phyloP scores from a whole-genome alignment of 176 grass and related monocot genomes.

The Dendrocalamus sinicus region DNA sequence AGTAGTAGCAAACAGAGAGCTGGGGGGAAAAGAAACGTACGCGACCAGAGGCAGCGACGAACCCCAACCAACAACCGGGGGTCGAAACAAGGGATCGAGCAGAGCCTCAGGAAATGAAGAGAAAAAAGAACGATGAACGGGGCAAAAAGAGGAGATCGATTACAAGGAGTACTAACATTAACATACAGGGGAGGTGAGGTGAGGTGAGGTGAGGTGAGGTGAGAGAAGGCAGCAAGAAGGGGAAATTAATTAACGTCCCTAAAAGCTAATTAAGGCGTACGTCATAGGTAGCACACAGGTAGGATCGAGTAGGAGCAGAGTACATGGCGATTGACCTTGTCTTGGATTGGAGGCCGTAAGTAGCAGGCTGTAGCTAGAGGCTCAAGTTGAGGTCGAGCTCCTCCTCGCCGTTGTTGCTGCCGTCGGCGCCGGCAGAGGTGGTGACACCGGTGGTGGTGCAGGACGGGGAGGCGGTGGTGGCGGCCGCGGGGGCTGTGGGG shows the following conservation, averaged over 20 bases:
- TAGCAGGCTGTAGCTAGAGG: slow-evolving; percentile 37
- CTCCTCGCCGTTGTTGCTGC: slow-evolving; percentile 20
- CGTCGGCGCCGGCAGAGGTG: background rate
- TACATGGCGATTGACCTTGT: slow-evolving; percentile 9
- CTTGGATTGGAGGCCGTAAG: background rate
- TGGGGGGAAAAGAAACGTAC: background rate
- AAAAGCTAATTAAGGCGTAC: slow-evolving; percentile 40
- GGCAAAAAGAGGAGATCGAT: background rate
- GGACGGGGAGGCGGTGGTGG: slow-evolving; percentile 34
- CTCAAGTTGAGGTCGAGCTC: slow-evolving; percentile 78
- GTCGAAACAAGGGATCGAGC: slow-evolving; percentile 21
- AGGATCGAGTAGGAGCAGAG: background rate
- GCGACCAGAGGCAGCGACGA: background rate
- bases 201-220: slow-evolving; percentile 17
- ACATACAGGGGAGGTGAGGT: slow-evolving; percentile 36
- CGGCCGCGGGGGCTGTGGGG: slow-evolving; percentile 1
- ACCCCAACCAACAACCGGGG: slow-evolving; percentile 28
- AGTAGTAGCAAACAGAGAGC: background rate
- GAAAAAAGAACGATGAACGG: slow-evolving; percentile 14
- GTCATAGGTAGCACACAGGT: slow-evolving; percentile 1
- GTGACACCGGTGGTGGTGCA: slow-evolving; percentile 44
- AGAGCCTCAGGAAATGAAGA: background rate
- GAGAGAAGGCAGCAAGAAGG: background rate
- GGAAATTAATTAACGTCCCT: slow-evolving; percentile 50
- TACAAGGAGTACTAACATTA: slow-evolving; percentile 40